A percentile compares a stretch with the other conserved stretches of the same genome.
Evolutionary conservation across 225 moss, liverwort and hornwort species (phyloP).

Genomic region (Climacium dendroides): DNA sequence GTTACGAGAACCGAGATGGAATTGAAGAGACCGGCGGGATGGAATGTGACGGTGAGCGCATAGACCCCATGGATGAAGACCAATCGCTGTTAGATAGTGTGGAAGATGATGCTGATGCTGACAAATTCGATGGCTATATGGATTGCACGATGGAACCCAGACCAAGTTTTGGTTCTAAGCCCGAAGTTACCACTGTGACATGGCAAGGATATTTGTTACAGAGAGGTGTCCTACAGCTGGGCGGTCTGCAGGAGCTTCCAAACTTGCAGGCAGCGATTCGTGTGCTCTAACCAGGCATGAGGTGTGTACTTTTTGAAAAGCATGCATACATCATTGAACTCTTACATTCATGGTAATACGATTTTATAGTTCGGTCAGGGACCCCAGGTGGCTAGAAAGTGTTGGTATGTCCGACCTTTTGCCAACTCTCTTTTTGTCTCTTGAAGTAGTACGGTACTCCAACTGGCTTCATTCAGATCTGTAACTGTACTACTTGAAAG

Average conservation of each 20-base stretch:
- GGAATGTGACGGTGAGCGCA: conserved; percentile 7
- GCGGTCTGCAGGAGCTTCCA: conserved; percentile 24
- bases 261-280: conserved; percentile 44
- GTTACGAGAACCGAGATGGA: not conserved
- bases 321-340: not conserved
- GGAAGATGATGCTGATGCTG: not conserved
- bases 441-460: not conserved
- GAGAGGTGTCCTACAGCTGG: conserved; percentile 26
- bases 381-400: not conserved
- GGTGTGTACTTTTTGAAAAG: not conserved
- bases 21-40: not conserved
- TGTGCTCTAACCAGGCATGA: conserved; percentile 22
- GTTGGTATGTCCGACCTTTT: conserved; percentile 5
- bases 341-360: not conserved
- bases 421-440: not conserved
- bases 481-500: not conserved
- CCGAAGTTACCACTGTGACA: conserved; percentile 12
- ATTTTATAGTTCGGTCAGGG: not conserved
- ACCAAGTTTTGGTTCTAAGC: not conserved
- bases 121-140: not conserved
- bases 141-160: conserved; percentile 6
- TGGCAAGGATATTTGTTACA: conserved; percentile 45
- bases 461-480: not conserved
- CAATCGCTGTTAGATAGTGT: not conserved
- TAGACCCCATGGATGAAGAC: conserved; percentile 19